Percentiles rank a stretch among this genome's conserved stretches.
phyloP scores from a whole-genome alignment of 2,329 filamentous ascomycete species.

The Xylariales sp. region DNA sequence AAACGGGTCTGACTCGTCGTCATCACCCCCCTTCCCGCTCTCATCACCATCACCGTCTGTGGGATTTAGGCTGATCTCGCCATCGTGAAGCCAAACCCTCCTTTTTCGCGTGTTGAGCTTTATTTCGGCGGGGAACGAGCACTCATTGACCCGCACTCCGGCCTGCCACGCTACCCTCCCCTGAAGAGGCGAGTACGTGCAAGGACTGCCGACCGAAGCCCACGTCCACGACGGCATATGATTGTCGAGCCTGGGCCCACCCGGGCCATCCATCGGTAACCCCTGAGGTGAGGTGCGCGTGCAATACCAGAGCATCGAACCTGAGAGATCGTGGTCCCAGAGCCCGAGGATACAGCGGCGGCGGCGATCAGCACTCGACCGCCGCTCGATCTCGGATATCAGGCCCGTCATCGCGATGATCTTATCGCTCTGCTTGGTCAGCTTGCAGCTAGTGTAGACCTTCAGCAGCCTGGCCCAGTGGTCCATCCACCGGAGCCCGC shows the following conservation, averaged over 20 bases:
- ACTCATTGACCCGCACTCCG: background rate
- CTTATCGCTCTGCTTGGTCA: constrained; percentile 6
- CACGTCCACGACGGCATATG: constrained; percentile 7
- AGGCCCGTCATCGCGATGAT: constrained; percentile 6
- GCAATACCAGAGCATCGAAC: constrained; percentile 4
- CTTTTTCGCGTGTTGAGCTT: constrained; percentile 1
- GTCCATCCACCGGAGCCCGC: background rate
- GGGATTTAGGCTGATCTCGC: background rate
- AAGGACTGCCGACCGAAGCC: constrained; percentile 6
- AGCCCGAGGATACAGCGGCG: constrained; percentile 7
- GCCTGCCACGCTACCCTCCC: constrained; percentile 5
- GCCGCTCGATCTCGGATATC: constrained; percentile 4
- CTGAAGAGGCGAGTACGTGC: background rate
- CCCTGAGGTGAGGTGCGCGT: background rate
- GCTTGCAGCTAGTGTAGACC: constrained; percentile 4
- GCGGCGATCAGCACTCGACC: background rate
- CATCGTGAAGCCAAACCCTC: constrained; percentile 1
- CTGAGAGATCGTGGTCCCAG: constrained; percentile 6
- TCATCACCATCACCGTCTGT: background rate
- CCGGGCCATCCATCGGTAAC: background rate
- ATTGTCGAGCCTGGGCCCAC: constrained; percentile 2
- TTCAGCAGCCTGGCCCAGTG: constrained; percentile 7
- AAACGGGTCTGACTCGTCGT: constrained; percentile 2
- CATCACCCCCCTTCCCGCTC: constrained; percentile 2
- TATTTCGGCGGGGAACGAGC: background rate